Evolutionary conservation across 2,329 filamentous ascomycete genomes (phyloP), one percentile per base, ranked within the genome.

Genomic region (Pezicula carpinea): DNA sequence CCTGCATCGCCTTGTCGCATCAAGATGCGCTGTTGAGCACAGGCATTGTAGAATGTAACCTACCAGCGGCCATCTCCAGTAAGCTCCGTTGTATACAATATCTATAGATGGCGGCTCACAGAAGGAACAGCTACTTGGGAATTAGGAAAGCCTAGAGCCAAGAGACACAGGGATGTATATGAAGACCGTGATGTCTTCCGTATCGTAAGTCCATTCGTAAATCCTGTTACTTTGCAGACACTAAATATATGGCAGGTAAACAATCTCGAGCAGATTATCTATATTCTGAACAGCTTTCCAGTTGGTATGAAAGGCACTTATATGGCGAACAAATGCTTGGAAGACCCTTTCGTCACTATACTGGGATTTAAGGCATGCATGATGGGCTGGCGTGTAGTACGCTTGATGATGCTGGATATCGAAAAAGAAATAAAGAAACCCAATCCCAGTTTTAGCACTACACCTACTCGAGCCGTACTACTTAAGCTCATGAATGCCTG

Each of bases 301-400:
- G 23, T 14, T 6, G 8, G 38, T 4, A 10, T n/a, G n/a, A 23
- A 5, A 5, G 36, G 22, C 4, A 21, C 4, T 21, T 5, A 22
- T 14, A 19, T 21, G 14, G 22, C 4, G n/a, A 19, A 2, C 14
- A 40, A 14, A 11, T 40, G 38, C n/a, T 40, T 40, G 15, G 38
- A 40, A 40, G 38, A 40, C 23, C 38, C 38, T 7, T 40, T 40
- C 38, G 22, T 40, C 6, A 40, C 38, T 26, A 40, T 40, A 23
- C 38, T 40, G 5, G 22, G 22, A 8, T 40, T 40, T n/a, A 40
- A 40, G 15, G 22, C 38, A 40, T 40, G 38, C 18, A 40, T 40
- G 38, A 15, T 40, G 22, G 38, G 38, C 7, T 40, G 38, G 38
- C 18, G 38, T 3, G 18, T 40, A 13, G 22, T 40, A 15, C 19